Evolutionary conservation across 2,329 filamentous ascomycete species (phyloP).

Genomic region (Lachnellula cervina): DNA sequence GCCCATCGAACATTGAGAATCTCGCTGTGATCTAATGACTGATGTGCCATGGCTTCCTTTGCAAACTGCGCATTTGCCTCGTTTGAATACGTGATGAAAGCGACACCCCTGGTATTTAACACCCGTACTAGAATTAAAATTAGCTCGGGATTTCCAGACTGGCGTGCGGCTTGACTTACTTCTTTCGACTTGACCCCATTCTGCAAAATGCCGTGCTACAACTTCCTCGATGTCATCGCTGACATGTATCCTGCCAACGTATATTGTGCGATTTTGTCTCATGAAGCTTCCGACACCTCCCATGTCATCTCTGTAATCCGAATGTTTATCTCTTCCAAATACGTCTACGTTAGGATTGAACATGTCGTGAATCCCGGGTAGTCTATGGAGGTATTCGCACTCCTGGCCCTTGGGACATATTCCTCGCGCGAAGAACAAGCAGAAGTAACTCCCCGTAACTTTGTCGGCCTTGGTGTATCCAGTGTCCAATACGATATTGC

Average conservation of each 20-base stretch:
- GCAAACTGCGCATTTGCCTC: constrained; percentile 87
- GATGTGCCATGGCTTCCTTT: constrained; percentile 93
- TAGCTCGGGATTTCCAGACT: constrained; percentile 12
- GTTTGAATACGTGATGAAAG: constrained; percentile 90
- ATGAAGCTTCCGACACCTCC: constrained; percentile 92
- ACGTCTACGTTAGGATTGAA: constrained; percentile 94
- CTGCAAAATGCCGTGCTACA: constrained; percentile 88
- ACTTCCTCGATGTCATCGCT: constrained; percentile 97
- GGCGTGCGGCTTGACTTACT: constrained; percentile 35
- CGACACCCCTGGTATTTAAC: constrained; percentile 82
- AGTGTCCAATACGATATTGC: constrained; percentile 75
- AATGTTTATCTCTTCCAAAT: constrained; percentile 89
- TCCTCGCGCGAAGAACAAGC: constrained; percentile 84
- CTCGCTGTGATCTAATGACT: constrained; percentile 85
- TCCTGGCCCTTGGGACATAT: constrained; percentile 81
- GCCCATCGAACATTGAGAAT: constrained; percentile 96
- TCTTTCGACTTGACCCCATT: constrained; percentile 92
- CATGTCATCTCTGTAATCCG: constrained; percentile 95
- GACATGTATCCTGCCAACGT: constrained; percentile 89
- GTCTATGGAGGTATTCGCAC: constrained; percentile 87
- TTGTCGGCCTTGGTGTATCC: constrained; percentile 77
- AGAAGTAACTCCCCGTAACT: constrained; percentile 80
- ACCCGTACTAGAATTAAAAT: constrained; percentile 55
- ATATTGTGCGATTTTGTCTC: constrained; percentile 89
- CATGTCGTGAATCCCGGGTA: constrained; percentile 81